Percentiles rank a stretch among this genome's conserved stretches.
Conservation (phyloP, 306 rosid species). For the Trifolium fragiferum region DNA sequence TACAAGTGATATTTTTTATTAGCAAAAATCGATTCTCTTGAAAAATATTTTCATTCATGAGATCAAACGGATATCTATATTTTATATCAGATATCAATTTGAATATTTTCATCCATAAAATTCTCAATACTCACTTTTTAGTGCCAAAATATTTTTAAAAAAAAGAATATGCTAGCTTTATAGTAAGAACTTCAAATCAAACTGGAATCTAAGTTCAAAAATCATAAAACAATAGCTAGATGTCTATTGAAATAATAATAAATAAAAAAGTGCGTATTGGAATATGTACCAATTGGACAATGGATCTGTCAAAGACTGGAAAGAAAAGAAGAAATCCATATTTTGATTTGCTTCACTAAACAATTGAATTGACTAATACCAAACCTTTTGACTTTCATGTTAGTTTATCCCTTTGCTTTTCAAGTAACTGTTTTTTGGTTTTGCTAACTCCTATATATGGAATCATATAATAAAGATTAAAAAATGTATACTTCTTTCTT, state of each 20-base stretch:
- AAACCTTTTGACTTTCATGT: slow-evolving; percentile 41
- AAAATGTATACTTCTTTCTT: no score
- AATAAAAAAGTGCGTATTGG: neutral
- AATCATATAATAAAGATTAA: no score
- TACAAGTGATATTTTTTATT: no score
- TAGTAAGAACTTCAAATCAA: neutral
- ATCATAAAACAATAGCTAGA: neutral
- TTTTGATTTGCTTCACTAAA: slow-evolving; percentile 6
- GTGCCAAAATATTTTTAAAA: neutral
- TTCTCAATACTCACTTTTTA: neutral
- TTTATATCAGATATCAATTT: no score
- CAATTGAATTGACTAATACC: slow-evolving; percentile 15
- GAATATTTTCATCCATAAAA: no score
- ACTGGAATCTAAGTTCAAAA: neutral
- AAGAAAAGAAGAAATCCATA: neutral
- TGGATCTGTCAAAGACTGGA: neutral
- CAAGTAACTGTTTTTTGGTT: slow-evolving; percentile 34
- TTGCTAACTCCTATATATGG: neutral
- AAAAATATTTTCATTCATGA: no score
- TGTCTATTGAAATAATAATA: neutral
- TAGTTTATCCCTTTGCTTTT: slow-evolving; percentile 26
- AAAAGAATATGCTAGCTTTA: no score
- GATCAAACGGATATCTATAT: no score
- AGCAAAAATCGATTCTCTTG: no score
- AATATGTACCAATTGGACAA: neutral